Percentiles rank a stretch among this genome's conserved stretches.
These are phyloP conservation scores for Coccomyxa sp. DNA, from an alignment of 139 green algal species.

Conservation along the genomic window DNA sequence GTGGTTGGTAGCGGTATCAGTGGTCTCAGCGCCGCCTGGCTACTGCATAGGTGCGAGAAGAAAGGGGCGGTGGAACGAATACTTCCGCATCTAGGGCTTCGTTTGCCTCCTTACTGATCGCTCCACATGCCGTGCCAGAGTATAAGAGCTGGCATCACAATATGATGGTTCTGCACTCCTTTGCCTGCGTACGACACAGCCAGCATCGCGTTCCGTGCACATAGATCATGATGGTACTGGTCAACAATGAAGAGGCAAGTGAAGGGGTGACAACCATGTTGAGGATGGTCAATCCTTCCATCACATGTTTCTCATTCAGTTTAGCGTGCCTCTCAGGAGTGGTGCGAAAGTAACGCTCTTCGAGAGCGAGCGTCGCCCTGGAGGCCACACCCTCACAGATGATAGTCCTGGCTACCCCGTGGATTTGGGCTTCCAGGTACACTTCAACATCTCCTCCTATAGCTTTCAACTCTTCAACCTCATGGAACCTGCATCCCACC, in stretches of 20 bases:
- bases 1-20: constrained; percentile 84
- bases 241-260: no score
- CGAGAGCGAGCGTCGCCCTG: constrained; percentile 71
- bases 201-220: no score
- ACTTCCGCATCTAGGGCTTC: neutral
- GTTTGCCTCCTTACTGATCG: no score
- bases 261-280: no score
- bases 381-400: constrained; percentile 91
- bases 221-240: no score
- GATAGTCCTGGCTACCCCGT: constrained; percentile 52
- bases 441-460: neutral
- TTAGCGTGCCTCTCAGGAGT: constrained; percentile 34
- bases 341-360: constrained; percentile 79
- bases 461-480: neutral
- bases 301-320: neutral
- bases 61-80: no score
- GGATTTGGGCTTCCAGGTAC: constrained; percentile 92
- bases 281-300: no score
- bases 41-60: constrained; percentile 77
- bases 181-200: no score
- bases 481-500: neutral
- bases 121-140: no score
- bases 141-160: neutral
- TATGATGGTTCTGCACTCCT: no score
- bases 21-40: constrained; percentile 75